Base-by-base conservation (phyloP, 1,284 basidiomycete genomes). In the Rhodotorula sp. region DNA sequence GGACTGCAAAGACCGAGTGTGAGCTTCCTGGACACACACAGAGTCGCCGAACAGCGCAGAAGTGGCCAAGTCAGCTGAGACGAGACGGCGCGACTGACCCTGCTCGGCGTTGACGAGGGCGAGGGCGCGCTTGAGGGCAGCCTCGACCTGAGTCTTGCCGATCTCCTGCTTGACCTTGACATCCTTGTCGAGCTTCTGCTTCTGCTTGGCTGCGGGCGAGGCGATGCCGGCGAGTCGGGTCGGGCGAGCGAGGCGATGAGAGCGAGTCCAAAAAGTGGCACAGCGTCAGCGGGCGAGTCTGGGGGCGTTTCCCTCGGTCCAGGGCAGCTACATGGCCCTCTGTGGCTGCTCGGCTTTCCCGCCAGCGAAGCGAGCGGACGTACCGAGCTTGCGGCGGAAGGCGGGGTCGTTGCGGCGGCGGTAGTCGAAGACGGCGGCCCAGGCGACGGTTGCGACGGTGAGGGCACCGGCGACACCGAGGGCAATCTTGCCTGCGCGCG, bases 351-450 rank as follows among this genome's bases (percentile, higher is more conserved):
- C 14, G 14, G 49, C 16, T 5, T 61, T 13, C 48, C 48, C 14
- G 23, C 25, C 4, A 13, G 34, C 0, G 1, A 45, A 49, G 4
- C 25, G 27, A 14, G 13, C 10, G 48, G 41, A 23, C 92, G 77
- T 82, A 92, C 93, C 88, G 73, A 99, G 87, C 81, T 87, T 88
- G 84, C 89, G 93, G 82, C 96, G 89, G 87, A 99, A 99, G 19
- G 86, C 85, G 53, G 86, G 82, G 81, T 97, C 93, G 81, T 91
- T 93, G 78, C 93, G 88, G 68, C 96, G 89, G 84, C 88, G 91
- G 85, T 97, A 90, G 86, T 99, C 96, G 81, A 98, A 99, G 84
- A 95, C 98, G 69, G 88, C 85, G 52, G 90, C 91, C 50, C 96
- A 97, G 25, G 88, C 91, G 64, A 90, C 82, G 55, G 90, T 79